Evolutionary conservation across 2,329 filamentous ascomycete species (phyloP).

Genomic region (Aureobasidium subglaciale): DNA sequence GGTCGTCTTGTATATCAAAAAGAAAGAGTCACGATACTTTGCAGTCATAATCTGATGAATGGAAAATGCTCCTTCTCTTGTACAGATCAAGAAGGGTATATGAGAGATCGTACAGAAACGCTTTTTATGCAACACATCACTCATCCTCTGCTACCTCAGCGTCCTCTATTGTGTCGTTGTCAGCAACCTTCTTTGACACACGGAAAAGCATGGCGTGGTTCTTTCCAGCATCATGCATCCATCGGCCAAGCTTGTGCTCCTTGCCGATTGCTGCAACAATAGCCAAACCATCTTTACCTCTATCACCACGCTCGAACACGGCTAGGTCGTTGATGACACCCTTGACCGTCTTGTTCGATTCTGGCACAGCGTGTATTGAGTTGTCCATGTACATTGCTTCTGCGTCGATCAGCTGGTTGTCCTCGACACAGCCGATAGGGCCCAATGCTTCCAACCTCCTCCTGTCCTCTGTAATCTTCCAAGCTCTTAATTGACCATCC

Average conservation of each 20-base stretch:
- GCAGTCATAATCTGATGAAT: not conserved
- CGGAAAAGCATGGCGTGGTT: conserved; percentile 89
- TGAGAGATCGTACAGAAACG: not conserved
- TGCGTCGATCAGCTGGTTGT: conserved; percentile 20
- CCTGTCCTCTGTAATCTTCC: conserved; percentile 80
- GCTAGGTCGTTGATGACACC: conserved; percentile 86
- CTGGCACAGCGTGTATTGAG: conserved; percentile 10
- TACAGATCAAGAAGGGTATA: conserved; percentile 3
- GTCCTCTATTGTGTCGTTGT: not conserved
- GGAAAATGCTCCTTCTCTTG: not conserved
- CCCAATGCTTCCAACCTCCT: conserved; percentile 67
- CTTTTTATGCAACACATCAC: conserved; percentile 8
- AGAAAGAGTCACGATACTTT: no score
- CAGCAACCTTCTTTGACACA: conserved; percentile 46
- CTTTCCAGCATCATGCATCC: conserved; percentile 61
- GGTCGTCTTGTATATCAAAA: no score
- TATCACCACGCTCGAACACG: conserved; percentile 75
- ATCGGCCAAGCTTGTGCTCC: conserved; percentile 77
- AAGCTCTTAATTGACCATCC: conserved; percentile 82
- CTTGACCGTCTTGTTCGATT: conserved; percentile 39
- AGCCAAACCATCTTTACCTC: conserved; percentile 66
- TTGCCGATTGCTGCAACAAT: conserved; percentile 81
- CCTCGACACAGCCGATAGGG: conserved; percentile 47
- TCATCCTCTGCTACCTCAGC: not conserved
- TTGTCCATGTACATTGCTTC: conserved; percentile 13